Evolutionary conservation across 1,284 basidiomycete species (phyloP).

Genomic region (Takashimella tepidaria): DNA sequence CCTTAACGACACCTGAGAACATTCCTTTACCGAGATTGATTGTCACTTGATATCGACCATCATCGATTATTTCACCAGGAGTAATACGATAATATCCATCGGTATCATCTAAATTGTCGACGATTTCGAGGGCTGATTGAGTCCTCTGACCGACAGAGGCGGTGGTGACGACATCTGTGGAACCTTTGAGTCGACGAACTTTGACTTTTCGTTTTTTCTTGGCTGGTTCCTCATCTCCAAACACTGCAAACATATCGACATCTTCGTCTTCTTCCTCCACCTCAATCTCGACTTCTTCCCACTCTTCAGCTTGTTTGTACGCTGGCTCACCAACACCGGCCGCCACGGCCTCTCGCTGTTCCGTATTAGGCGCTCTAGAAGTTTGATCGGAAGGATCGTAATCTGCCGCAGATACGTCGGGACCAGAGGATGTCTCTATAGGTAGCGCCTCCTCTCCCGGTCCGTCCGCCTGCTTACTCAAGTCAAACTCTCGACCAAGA

Average conservation of each 20-base stretch:
- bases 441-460: background rate
- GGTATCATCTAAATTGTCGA: slow-evolving; percentile 62
- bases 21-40: slow-evolving; percentile 94
- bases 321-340: slow-evolving; percentile 49
- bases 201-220: slow-evolving; percentile 52
- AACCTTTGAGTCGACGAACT: slow-evolving; percentile 50
- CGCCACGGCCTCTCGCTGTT: slow-evolving; percentile 14
- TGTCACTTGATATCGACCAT: slow-evolving; percentile 89
- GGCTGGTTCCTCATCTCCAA: slow-evolving; percentile 54
- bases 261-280: slow-evolving; percentile 62
- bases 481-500: slow-evolving; percentile 37
- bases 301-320: slow-evolving; percentile 43
- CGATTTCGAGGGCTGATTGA: slow-evolving; percentile 50
- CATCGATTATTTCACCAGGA: slow-evolving; percentile 88
- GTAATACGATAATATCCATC: slow-evolving; percentile 97
- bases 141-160: slow-evolving; percentile 51
- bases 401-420: slow-evolving; percentile 69
- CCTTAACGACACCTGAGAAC: slow-evolving; percentile 94
- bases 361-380: slow-evolving; percentile 6
- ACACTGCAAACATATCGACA: slow-evolving; percentile 86
- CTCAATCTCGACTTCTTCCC: slow-evolving; percentile 57
- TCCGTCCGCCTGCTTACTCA: slow-evolving; percentile 26
- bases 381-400: slow-evolving; percentile 71
- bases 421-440: slow-evolving; percentile 1
- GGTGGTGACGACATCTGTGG: background rate